Conservation (phyloP, 768 basidiomycete species). For the Lactarius akahatsu region DNA sequence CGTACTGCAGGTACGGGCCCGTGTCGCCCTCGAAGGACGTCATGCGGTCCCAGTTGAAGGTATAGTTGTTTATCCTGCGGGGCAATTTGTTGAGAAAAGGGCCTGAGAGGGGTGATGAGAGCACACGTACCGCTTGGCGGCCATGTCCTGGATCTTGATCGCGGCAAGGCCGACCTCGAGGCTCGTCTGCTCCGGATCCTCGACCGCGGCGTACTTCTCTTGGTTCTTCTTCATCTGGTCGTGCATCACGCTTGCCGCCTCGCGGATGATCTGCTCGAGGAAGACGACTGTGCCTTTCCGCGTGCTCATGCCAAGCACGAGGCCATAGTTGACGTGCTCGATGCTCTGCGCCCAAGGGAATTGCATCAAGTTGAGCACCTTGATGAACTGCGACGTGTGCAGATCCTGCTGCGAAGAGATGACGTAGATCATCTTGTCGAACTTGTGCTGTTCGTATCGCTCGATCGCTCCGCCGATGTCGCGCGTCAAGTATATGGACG, state of each 20-base stretch:
- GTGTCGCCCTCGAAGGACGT: conserved; percentile 95
- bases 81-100: background rate
- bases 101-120: background rate
- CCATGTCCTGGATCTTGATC: conserved; percentile 98
- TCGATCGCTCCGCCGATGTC: conserved; percentile 94
- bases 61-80: conserved; percentile 94
- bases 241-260: conserved; percentile 88
- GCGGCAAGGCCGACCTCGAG: conserved; percentile 90
- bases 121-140: conserved; percentile 70
- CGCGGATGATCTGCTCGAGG: conserved; percentile 88
- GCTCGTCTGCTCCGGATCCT: conserved; percentile 78
- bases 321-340: conserved; percentile 87
- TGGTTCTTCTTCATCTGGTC: conserved; percentile 95
- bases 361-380: conserved; percentile 85
- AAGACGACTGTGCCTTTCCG: conserved; percentile 93
- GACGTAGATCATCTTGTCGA: conserved; percentile 93
- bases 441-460: conserved; percentile 88
- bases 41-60: conserved; percentile 93
- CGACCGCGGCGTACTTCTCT: conserved; percentile 85
- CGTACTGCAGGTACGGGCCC: conserved; percentile 94
- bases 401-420: conserved; percentile 85
- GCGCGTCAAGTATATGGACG: conserved; percentile 90
- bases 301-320: conserved; percentile 95
- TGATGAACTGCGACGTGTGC: conserved; percentile 91
- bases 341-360: conserved; percentile 83